Conservation (phyloP, 163 green algal species). For the Volvox carteri region DNA sequence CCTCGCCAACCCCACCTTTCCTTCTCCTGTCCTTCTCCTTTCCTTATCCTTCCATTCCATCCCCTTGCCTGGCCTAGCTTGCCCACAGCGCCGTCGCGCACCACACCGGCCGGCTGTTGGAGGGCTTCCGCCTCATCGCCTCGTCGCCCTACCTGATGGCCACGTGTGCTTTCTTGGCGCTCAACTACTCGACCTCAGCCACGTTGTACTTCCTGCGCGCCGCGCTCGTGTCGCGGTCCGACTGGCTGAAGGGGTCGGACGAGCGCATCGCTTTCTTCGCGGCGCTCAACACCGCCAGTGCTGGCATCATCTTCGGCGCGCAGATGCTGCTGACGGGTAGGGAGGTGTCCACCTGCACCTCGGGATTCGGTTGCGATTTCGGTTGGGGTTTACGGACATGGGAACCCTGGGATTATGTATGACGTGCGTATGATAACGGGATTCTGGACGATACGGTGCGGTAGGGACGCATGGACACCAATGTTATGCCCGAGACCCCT, state of each 20-base stretch:
- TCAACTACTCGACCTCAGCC: constrained; percentile 40
- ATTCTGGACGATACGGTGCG: too few relatives aligned
- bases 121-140: constrained; percentile 56
- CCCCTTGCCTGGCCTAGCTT: background rate
- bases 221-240: background rate
- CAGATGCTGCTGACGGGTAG: constrained; percentile 48
- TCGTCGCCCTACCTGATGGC: constrained; percentile 47
- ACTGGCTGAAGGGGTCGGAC: background rate
- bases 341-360: too few relatives aligned
- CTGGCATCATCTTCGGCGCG: constrained; percentile 35
- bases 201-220: constrained; percentile 53
- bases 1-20: background rate
- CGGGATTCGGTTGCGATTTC: too few relatives aligned
- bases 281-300: constrained; percentile 49
- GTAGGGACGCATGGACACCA: too few relatives aligned
- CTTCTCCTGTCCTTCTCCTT: background rate
- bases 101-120: background rate
- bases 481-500: too few relatives aligned
- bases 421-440: too few relatives aligned
- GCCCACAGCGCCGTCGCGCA: background rate
- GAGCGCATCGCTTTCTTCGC: constrained; percentile 54
- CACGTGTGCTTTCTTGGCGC: constrained; percentile 41
- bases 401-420: too few relatives aligned
- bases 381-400: too few relatives aligned
- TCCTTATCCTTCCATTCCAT: background rate